Evolutionary conservation across 2,329 filamentous ascomycete genomes (phyloP), one percentile per base, ranked within the genome.

Genomic region (Aspergillus caelatus): DNA sequence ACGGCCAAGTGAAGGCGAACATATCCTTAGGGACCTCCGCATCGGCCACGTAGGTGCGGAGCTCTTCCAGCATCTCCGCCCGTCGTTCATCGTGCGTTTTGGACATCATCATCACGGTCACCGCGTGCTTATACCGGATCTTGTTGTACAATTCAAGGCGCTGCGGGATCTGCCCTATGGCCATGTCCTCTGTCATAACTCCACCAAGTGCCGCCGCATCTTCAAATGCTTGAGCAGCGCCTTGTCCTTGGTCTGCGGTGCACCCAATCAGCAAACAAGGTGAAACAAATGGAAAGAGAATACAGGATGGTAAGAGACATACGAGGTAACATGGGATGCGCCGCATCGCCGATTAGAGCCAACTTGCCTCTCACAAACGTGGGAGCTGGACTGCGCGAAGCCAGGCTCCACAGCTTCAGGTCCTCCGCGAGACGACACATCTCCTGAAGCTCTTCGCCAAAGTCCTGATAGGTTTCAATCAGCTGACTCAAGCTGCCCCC

Each of bases 341-440:
- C 39, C 6, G 69, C 68, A 64, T 71, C 69, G 1, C 69, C 69
- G 16, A 70, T 57, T 0, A 71, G 23, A n/a, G 63, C 65, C 19
- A 69, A 56, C 23, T 68, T 68, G 48, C 63, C 68, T 12, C 61
- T 64, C 19, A 67, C 34, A 41, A 68, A 71, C 3, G 61, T 65
- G 9, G 32, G 53, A 12, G 66, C 46, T 1, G 66, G 67, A 1
- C 56, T n/a, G 19, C 66, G 64, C 30, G 62, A 68, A 0, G 58
- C 62, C 28, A 70, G 46, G 41, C 66, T 68, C 68, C 68, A 69
- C 10, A 69, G 63, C 41, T 69, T 70, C 19, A 69, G 36, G 39
- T 69, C 66, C 26, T 69, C 66, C 2, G 64, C 68, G 56, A 66
- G 58, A 1, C 43, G 21, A 30, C 66, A 67, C 52, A 70, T 60